Percentiles rank a stretch among this genome's conserved stretches.
These are phyloP conservation scores for Chaetomium globosum DNA, from an alignment of 2,329 filamentous ascomycete genomes.

Conservation along the genomic window DNA sequence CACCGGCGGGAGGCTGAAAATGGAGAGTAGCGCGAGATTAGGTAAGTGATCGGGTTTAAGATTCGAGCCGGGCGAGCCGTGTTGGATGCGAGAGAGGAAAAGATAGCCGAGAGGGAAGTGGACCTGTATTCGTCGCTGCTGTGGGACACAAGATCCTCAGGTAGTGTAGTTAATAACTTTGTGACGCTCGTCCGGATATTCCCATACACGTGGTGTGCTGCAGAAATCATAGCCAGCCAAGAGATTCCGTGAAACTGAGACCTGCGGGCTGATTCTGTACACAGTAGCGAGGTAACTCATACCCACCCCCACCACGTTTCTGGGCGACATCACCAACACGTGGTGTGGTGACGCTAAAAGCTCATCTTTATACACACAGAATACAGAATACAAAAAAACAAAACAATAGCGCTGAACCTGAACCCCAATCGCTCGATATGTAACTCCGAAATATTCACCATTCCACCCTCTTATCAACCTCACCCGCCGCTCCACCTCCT, in stretches of 20 bases:
- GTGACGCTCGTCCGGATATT: neutral
- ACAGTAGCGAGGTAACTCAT: neutral
- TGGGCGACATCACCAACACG: neutral
- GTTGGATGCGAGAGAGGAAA: neutral
- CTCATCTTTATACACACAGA: neutral
- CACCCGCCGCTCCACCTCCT: neutral
- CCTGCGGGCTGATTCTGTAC: neutral
- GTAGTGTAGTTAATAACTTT: neutral
- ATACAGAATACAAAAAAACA: neutral
- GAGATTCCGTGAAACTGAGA: neutral
- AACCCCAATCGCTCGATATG: neutral
- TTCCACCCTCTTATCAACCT: neutral
- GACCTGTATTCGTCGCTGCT: neutral
- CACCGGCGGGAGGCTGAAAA: conserved; percentile 7
- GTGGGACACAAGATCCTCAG: neutral
- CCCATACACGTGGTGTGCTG: neutral
- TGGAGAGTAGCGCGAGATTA: neutral
- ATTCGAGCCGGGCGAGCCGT: neutral
- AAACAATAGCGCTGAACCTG: neutral
- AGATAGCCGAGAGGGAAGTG: neutral
- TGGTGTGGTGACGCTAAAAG: neutral
- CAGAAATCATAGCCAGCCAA: neutral
- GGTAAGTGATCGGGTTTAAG: neutral
- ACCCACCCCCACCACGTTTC: neutral
- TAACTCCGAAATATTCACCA: neutral